These are phyloP conservation scores for Pinguiococcus pyrenoidosus DNA, from an alignment of 108 stramenopile genomes.

Conservation along the genomic window DNA sequence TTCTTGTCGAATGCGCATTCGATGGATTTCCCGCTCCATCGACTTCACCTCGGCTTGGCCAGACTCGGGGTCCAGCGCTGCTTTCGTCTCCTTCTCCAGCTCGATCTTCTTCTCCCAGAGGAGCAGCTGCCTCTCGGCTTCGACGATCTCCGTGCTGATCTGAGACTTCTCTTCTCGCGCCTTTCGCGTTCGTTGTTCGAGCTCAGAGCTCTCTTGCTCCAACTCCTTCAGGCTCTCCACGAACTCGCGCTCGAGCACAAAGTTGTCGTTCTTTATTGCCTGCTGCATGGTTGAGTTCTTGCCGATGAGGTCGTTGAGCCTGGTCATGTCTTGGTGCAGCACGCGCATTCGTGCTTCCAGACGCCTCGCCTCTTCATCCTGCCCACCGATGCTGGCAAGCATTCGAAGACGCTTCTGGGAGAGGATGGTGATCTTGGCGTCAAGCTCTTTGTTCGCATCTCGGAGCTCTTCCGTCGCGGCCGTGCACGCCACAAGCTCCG, in stretches of 20 bases:
- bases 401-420: slow-evolving; percentile 47
- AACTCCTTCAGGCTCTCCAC: slow-evolving; percentile 52
- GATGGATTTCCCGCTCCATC: slow-evolving; percentile 68
- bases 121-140: slow-evolving; percentile 49
- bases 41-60: slow-evolving; percentile 49
- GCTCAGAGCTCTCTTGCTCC: slow-evolving; percentile 27
- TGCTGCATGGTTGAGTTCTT: slow-evolving; percentile 37
- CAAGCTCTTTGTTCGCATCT: slow-evolving; percentile 45
- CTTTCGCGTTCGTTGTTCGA: slow-evolving; percentile 2
- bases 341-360: slow-evolving; percentile 29
- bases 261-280: slow-evolving; percentile 34
- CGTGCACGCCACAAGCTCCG: slow-evolving; percentile 40
- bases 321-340: slow-evolving; percentile 53
- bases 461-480: slow-evolving; percentile 39
- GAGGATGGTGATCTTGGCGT: slow-evolving; percentile 41
- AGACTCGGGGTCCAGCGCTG: slow-evolving; percentile 50
- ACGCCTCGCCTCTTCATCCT: slow-evolving; percentile 42
- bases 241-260: slow-evolving; percentile 45
- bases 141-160: slow-evolving; percentile 45
- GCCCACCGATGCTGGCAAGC: slow-evolving; percentile 32
- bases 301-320: slow-evolving; percentile 58
- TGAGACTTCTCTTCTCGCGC: too few relatives aligned
- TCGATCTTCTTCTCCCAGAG: slow-evolving; percentile 66
- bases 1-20: slow-evolving; percentile 58
- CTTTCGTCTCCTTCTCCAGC: slow-evolving; percentile 66